A percentile compares a stretch with the other conserved stretches of the same genome.
These are phyloP conservation scores for Fremontodendron californicum DNA, from an alignment of 345 rosid species.

Conservation along the genomic window DNA sequence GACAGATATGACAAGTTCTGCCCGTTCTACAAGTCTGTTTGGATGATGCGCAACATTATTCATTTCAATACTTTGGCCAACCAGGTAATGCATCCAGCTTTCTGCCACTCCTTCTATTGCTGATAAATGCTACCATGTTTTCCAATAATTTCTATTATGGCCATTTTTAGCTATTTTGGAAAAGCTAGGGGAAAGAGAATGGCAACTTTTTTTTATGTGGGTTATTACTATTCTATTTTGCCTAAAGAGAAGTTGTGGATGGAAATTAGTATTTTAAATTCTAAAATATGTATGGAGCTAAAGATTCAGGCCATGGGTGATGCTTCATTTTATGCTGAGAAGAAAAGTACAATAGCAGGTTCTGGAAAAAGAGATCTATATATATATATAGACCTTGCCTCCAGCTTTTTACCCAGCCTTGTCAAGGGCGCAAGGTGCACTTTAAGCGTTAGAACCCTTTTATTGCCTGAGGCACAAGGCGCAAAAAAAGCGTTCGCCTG, in stretches of 20 bases:
- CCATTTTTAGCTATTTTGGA: background rate
- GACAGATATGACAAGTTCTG: conserved; percentile 93
- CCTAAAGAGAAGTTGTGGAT: background rate
- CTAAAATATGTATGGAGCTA: background rate
- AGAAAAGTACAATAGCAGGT: background rate
- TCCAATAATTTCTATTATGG: background rate
- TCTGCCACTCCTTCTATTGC: background rate
- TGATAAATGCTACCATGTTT: background rate
- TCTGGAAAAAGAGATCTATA: background rate
- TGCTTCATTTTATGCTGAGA: background rate
- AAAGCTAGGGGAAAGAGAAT: background rate
- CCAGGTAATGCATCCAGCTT: conserved; percentile 51
- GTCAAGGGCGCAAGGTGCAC: too few species aligned
- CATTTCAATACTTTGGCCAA: conserved; percentile 95
- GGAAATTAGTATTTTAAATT: background rate
- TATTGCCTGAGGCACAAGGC: too few species aligned
- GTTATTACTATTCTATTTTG: background rate
- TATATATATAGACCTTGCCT: background rate
- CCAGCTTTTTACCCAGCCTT: background rate
- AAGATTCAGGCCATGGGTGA: background rate
- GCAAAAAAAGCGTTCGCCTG: too few species aligned
- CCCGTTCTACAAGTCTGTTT: conserved; percentile 98
- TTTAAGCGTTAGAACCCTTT: too few species aligned
- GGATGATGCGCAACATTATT: conserved; percentile 99
- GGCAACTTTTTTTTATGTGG: background rate